A percentile compares a stretch with the other conserved stretches of the same genome.
Evolutionary conservation across 805 yeast species (phyloP).

Genomic region (Ogataea parapolymorpha): DNA sequence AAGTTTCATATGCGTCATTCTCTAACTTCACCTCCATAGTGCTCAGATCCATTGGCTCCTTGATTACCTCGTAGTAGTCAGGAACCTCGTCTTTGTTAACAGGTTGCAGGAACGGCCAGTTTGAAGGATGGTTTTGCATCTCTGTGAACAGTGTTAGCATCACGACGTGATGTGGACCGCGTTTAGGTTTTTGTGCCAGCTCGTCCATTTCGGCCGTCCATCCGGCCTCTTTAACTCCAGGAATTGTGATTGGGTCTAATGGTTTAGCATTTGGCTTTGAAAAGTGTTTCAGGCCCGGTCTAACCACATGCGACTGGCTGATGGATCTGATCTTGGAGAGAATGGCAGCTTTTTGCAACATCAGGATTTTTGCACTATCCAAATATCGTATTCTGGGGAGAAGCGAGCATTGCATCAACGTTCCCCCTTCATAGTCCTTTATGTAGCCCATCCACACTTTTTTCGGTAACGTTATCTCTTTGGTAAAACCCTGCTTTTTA

Average conservation of each 20-base stretch:
- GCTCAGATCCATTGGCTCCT: conserved; percentile 96
- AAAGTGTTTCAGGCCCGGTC: conserved; percentile 79
- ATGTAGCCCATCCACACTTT: conserved; percentile 97
- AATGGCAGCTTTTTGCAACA: conserved; percentile 89
- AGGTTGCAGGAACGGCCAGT: conserved; percentile 97
- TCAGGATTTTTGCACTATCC: conserved; percentile 80
- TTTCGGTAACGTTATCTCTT: conserved; percentile 83
- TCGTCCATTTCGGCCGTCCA: conserved; percentile 99
- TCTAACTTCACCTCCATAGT: conserved; percentile 94
- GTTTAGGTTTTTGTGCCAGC: conserved; percentile 88
- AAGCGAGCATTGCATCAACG: conserved; percentile 96
- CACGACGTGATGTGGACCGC: conserved; percentile 91
- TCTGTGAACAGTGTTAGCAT: conserved; percentile 89
- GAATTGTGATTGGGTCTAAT: conserved; percentile 79
- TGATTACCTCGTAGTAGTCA: conserved; percentile 92
- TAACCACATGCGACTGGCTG: conserved; percentile 73
- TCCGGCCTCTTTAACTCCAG: conserved; percentile 90
- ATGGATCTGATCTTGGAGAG: conserved; percentile 76
- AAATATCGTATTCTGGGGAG: conserved; percentile 83
- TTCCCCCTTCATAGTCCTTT: conserved; percentile 98
- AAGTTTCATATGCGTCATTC: conserved; percentile 82
- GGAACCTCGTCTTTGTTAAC: conserved; percentile 93
- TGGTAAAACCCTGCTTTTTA: conserved; percentile 97
- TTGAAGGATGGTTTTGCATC: conserved; percentile 89
- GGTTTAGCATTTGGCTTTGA: conserved; percentile 44